phyloP scores from a whole-genome alignment of 2,329 filamentous ascomycete species.

The Aspergillus pseudonomiae region DNA sequence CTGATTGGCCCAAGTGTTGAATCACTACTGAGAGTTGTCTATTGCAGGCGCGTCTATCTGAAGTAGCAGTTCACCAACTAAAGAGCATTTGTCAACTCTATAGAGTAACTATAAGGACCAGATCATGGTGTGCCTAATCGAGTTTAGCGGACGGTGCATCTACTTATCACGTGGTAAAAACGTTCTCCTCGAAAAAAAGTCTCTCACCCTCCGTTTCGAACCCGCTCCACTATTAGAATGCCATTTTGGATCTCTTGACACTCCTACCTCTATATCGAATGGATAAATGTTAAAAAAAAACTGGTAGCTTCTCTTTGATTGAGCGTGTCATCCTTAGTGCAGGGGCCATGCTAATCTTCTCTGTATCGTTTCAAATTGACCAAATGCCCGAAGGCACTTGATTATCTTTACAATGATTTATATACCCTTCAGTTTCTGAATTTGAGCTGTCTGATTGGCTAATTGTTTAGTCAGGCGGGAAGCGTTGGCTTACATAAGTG shows the following conservation, averaged over 20 bases:
- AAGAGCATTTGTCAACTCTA: neutral
- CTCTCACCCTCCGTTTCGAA: neutral
- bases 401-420: slow-evolving; percentile 20
- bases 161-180: neutral
- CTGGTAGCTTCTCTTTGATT: slow-evolving; percentile 76
- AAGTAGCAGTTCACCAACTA: neutral
- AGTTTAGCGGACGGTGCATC: no score
- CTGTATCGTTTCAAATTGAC: slow-evolving; percentile 71
- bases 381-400: slow-evolving; percentile 55
- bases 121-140: no score
- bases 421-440: slow-evolving; percentile 19
- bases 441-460: neutral
- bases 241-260: slow-evolving; percentile 15
- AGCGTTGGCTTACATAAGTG: neutral
- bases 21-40: neutral
- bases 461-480: slow-evolving; percentile 15
- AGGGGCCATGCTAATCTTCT: slow-evolving; percentile 83
- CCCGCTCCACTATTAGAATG: neutral
- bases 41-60: no score
- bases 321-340: slow-evolving; percentile 94
- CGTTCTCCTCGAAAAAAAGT: neutral
- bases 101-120: no score
- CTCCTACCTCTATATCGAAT: slow-evolving; percentile 18
- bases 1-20: neutral
- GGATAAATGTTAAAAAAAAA: slow-evolving; percentile 54